Evolutionary conservation across 202 grass and related monocot genomes (phyloP).

Genomic region (Schoenoplectus triqueter): DNA sequence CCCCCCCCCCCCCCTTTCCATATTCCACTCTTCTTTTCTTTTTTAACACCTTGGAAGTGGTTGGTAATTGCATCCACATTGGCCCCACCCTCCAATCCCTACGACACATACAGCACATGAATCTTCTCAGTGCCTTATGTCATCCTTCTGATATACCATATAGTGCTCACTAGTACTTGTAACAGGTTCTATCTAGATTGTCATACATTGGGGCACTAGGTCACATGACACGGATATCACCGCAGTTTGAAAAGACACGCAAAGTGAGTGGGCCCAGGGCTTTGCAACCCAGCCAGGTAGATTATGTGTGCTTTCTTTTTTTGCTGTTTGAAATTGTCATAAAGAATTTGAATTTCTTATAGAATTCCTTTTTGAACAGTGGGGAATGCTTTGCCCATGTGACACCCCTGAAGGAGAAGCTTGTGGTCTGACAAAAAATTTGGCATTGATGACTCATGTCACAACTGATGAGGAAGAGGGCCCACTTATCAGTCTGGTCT

Average conservation of each 20-base stretch:
- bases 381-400: slow-evolving; percentile 99
- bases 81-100: no score
- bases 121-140: not conserved
- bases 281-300: slow-evolving; percentile 97
- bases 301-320: slow-evolving; percentile 1
- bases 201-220: slow-evolving; percentile 94
- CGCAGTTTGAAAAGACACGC: slow-evolving; percentile 93
- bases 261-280: slow-evolving; percentile 99
- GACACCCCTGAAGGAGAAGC: slow-evolving; percentile 99
- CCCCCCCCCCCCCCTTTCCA: not conserved
- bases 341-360: slow-evolving; percentile 7
- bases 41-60: not conserved
- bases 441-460: slow-evolving; percentile 89
- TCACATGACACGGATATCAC: slow-evolving; percentile 97
- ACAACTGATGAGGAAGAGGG: slow-evolving; percentile 92
- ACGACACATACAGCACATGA: no score
- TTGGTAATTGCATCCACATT: not conserved
- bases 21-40: not conserved
- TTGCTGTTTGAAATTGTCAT: slow-evolving; percentile 7
- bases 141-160: not conserved
- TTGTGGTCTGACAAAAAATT: slow-evolving; percentile 97
- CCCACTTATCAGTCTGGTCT: slow-evolving; percentile 78
- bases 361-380: slow-evolving; percentile 58
- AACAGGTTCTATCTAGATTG: slow-evolving; percentile 84
- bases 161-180: slow-evolving; percentile 27